These are phyloP conservation scores for Ensete glaucum DNA, from an alignment of 176 grass and related monocot genomes.

Conservation along the genomic window DNA sequence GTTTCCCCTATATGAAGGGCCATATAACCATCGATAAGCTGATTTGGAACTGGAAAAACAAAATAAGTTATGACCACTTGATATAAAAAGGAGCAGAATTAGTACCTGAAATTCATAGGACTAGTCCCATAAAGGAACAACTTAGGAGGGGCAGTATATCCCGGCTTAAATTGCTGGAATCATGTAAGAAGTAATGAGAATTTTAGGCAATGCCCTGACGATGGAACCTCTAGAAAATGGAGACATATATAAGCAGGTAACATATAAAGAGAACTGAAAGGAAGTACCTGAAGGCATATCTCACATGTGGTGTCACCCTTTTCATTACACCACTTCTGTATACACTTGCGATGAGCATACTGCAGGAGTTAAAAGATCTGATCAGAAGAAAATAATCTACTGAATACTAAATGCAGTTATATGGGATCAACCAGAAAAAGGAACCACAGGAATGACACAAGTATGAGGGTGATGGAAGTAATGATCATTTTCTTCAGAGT, in stretches of 20 bases:
- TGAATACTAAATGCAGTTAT: not conserved
- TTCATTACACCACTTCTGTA: conserved; percentile 91
- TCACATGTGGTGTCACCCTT: conserved; percentile 86
- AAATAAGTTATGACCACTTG: not conserved
- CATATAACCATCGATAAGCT: not conserved
- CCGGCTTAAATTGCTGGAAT: conserved; percentile 77
- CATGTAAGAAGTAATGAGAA: not conserved
- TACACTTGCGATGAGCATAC: conserved; percentile 88
- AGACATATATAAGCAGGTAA: not conserved
- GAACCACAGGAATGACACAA: not conserved
- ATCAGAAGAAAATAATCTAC: conserved; percentile 2
- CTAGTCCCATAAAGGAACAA: conserved; percentile 86
- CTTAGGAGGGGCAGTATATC: conserved; percentile 75
- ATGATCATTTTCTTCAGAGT: not conserved
- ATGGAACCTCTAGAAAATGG: not conserved
- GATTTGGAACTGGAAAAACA: not conserved
- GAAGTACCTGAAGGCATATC: conserved; percentile 82
- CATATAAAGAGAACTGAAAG: not conserved
- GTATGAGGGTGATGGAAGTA: not conserved
- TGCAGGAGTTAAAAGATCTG: conserved; percentile 16
- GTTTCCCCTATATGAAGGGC: conserved; percentile 36
- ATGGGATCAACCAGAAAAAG: not conserved
- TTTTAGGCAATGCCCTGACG: not conserved
- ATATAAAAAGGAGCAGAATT: not conserved
- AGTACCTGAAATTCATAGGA: conserved; percentile 97